Conservation (phyloP, 805 yeast genomes). For the Candida nonsorbophila region DNA sequence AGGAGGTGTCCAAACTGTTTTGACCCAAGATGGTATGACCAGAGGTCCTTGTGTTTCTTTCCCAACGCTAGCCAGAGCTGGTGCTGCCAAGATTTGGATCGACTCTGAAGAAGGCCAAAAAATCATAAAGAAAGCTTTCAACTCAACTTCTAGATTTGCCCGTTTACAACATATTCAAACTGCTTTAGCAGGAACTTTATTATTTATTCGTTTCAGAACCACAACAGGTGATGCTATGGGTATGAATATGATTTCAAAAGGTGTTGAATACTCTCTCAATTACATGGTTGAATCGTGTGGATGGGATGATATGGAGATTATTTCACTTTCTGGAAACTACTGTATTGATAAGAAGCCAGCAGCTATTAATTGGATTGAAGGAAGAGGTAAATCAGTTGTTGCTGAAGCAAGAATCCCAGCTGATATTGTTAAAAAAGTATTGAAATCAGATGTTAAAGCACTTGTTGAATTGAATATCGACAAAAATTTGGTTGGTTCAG, state of each 20-base stretch:
- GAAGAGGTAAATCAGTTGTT: constrained; percentile 96
- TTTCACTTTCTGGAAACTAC: constrained; percentile 94
- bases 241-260: constrained; percentile 99
- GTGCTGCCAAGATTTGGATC: constrained; percentile 91
- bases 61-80: constrained; percentile 79
- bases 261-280: constrained; percentile 83
- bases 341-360: constrained; percentile 98
- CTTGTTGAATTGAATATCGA: constrained; percentile 83
- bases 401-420: constrained; percentile 92
- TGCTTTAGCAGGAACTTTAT: constrained; percentile 87
- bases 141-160: constrained; percentile 96
- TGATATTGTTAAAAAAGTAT: constrained; percentile 70
- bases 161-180: constrained; percentile 86
- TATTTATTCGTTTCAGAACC: constrained; percentile 92
- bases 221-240: constrained; percentile 99
- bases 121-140: constrained; percentile 79
- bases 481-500: constrained; percentile 92
- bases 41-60: constrained; percentile 98
- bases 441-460: constrained; percentile 90
- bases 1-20: constrained; percentile 89
- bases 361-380: constrained; percentile 98
- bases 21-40: constrained; percentile 97
- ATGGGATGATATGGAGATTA: constrained; percentile 88
- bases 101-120: constrained; percentile 93
- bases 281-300: constrained; percentile 86